phyloP scores from a whole-genome alignment of 2,329 filamentous ascomycete species.

The Xylaria sp. region DNA sequence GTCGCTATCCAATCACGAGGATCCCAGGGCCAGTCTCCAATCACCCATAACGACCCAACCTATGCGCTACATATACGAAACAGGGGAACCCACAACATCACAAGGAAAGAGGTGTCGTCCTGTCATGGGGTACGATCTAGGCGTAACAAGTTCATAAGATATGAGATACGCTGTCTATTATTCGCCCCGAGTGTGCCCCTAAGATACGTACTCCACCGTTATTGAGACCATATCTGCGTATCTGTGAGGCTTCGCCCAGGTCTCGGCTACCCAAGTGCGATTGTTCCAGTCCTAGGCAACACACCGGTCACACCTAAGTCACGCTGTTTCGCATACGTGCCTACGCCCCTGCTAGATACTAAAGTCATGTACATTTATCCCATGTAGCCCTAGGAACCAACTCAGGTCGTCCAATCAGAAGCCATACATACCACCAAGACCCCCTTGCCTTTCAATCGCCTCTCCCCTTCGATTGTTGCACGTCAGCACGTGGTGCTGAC shows the following conservation, averaged over 20 bases:
- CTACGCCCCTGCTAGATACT: constrained; percentile 25
- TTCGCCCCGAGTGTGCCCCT: constrained; percentile 32
- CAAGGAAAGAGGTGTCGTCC: constrained; percentile 32
- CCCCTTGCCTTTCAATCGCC: constrained; percentile 26
- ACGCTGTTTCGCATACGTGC: constrained; percentile 26
- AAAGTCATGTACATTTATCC: constrained; percentile 43
- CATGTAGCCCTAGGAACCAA: constrained; percentile 32
- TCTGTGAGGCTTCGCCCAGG: constrained; percentile 16
- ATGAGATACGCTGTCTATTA: constrained; percentile 23
- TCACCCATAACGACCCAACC: constrained; percentile 17
- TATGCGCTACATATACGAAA: constrained; percentile 30
- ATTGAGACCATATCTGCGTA: constrained; percentile 14
- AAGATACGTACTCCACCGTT: constrained; percentile 21
- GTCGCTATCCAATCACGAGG: constrained; percentile 23
- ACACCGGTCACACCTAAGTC: constrained; percentile 29
- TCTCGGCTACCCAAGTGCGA: constrained; percentile 25
- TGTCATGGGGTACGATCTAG: constrained; percentile 11
- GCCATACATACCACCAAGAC: constrained; percentile 43
- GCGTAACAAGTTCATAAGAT: constrained; percentile 26
- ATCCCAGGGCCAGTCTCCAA: constrained; percentile 20
- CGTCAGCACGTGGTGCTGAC: constrained; percentile 24
- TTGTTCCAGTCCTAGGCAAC: constrained; percentile 22
- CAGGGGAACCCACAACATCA: constrained; percentile 33
- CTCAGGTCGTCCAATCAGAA: constrained; percentile 48
- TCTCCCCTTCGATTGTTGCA: constrained; percentile 23